A percentile compares a stretch with the other conserved stretches of the same genome.
Conservation (phyloP, 1,284 basidiomycete genomes). For the Ceratobasidium sp. region DNA sequence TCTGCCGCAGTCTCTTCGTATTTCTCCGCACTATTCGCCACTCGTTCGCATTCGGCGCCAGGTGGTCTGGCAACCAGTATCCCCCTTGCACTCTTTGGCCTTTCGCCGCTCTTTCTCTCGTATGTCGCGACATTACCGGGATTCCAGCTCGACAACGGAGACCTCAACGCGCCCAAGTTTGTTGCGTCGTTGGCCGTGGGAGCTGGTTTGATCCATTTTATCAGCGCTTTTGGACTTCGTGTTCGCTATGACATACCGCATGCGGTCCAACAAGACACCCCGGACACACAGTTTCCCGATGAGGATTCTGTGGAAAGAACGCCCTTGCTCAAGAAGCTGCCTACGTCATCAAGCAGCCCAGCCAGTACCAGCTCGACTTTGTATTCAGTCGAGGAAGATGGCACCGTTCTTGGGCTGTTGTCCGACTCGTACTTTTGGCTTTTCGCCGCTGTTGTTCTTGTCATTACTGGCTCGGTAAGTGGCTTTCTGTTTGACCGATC, state of each 20-base stretch:
- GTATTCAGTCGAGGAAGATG: constrained; percentile 40
- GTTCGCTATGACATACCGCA: constrained; percentile 33
- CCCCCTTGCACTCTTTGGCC: constrained; percentile 73
- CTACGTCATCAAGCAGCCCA: constrained; percentile 50
- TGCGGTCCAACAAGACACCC: not conserved
- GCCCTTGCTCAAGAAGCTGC: constrained; percentile 55
- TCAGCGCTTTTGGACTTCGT: constrained; percentile 60
- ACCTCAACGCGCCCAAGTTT: constrained; percentile 64
- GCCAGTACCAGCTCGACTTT: not conserved
- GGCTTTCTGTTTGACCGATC: not conserved
- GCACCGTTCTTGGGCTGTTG: constrained; percentile 57
- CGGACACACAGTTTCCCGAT: constrained; percentile 15
- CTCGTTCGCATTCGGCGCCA: constrained; percentile 9
- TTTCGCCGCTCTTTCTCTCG: constrained; percentile 78
- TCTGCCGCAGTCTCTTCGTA: constrained; percentile 74
- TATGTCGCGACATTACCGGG: constrained; percentile 67
- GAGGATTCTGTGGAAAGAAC: constrained; percentile 18
- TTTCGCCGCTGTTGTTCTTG: constrained; percentile 54
- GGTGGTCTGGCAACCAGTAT: constrained; percentile 62
- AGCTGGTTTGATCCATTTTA: constrained; percentile 60
- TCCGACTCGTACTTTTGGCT: constrained; percentile 68
- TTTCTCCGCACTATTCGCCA: constrained; percentile 47
- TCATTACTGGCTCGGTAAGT: constrained; percentile 60
- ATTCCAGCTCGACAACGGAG: constrained; percentile 54
- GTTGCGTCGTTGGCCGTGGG: constrained; percentile 64